Base-by-base conservation (phyloP, 139 green algal genomes). In the Chlorella sorokiniana region DNA sequence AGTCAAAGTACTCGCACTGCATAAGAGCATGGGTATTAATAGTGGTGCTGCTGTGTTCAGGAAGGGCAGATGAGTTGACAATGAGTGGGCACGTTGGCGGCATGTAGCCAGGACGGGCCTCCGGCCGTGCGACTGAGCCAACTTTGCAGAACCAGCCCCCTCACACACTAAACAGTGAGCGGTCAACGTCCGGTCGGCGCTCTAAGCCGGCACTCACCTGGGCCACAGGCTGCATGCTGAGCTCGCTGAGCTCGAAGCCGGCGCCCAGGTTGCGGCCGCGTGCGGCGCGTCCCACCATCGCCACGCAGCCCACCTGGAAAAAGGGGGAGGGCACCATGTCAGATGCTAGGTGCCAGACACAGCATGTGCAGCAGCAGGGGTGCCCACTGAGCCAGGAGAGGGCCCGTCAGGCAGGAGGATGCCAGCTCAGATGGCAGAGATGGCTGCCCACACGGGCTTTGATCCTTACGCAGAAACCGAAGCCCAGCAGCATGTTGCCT, bases 241-340 rank as follows among this genome's bases (percentile, higher is more conserved):
- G 91, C 70, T 97, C 93, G 1, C 40, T 31, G 29, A 97, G 65
- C 23, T 84, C 54, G 52, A 94, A 97, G 41, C 89, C 87, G 1
- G 88, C 83, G 0, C 83, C 88, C 35, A 94, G 79, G 74, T 84
- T 82, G 35, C 86, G 85, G n/a, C 11, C 23, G 20, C 84, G 70
- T 0, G 82, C 87, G 29, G 48, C 41, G 11, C 86, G 88, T 0
- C 81, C 54, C 40, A 97, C 86, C n/a, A 71, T 69, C 8, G 91
- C 89, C 2, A 94, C 89, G 69, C 92, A 98, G 69, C 95, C 95
- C 56, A 97, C 51, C 51, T 89, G 63, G 45, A 33, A 4, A 29
- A 10, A 31, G n/a, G 45, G 31, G 23, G n/a, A 40, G 69, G 27
- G 27, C 25, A 25, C 42, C 10, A 6, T 14, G 42, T 9, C 40